Evolutionary conservation across 1,139 yeast species (phyloP), one percentile per base, ranked within the genome.

Genomic region (Candida mesenterica): DNA sequence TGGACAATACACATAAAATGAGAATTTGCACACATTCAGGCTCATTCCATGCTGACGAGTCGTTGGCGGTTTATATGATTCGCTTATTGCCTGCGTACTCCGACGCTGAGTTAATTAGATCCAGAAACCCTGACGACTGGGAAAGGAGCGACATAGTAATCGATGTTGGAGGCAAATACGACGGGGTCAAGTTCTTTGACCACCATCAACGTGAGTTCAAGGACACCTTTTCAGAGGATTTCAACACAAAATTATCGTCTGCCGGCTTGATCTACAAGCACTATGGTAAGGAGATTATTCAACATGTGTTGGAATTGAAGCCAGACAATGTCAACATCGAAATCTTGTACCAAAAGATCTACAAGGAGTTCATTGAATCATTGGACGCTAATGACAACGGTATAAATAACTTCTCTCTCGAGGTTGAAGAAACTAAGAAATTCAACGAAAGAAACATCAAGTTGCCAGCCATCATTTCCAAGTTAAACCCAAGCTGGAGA

Each of bases 311-410:
- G 44, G 49, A 54, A 18, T 52, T 62, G 39, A 56, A 65, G 10
- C 46, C 55, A 4, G 54, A 61, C 9, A 62, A 68, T 26, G 61
- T 67, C 22, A 53, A 65, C 30, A 62, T 86, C 28, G 84, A 82
- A 17, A 61, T 79, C 30, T 65, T 92, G 39, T 87, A 83, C 59
- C 72, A 72, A 35, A 85, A 85, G 58, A 69, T 90, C 12, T 92
- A 92, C 68, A 76, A 77, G 44, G 94, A 85, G 46, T 89, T 92
- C 52, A 69, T 92, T 42, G 98, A 48, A 39, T 82, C 96, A 15
- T 73, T 92, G 36, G 99, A 92, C 64, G 98, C 97, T 38, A 88
- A 89, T 54, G 99, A 92, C 59, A 92, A 92, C 54, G 99, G 99
- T 52, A 78, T 92, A 42, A 73, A 75, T 53, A 83, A 85, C 50